These are phyloP conservation scores for Lactarius akahatsu DNA, from an alignment of 768 basidiomycete species.

Conservation along the genomic window DNA sequence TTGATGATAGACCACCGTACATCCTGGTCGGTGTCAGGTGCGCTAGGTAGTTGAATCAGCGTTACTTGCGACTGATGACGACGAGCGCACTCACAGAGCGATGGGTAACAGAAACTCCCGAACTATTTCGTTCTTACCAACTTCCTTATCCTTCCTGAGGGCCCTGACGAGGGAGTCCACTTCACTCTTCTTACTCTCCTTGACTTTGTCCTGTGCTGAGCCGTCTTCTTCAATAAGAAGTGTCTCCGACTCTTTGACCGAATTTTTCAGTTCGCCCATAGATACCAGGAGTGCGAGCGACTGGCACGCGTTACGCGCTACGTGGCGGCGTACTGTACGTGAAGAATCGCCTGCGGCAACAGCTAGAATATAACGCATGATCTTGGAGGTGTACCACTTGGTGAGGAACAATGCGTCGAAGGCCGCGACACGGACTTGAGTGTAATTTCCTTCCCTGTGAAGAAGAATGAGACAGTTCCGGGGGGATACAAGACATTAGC, in stretches of 20 bases:
- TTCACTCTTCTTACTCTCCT: conserved; percentile 75
- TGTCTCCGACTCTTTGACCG: conserved; percentile 69
- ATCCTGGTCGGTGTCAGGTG: conserved; percentile 77
- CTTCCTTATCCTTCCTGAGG: conserved; percentile 82
- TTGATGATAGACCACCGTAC: conserved; percentile 91
- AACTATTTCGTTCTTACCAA: conserved; percentile 75
- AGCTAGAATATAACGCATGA: conserved; percentile 85
- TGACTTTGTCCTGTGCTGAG: conserved; percentile 62
- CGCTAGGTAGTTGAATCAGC: conserved; percentile 42
- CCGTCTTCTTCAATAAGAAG: conserved; percentile 88
- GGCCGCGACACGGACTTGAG: conserved; percentile 86
- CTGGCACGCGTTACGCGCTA: conserved; percentile 81
- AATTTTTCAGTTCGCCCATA: conserved; percentile 86
- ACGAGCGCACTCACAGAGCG: conserved; percentile 58
- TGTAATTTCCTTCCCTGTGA: conserved; percentile 87
- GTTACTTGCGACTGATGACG: not conserved
- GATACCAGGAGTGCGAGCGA: conserved; percentile 83
- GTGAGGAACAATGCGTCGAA: conserved; percentile 92
- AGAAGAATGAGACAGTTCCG: not conserved
- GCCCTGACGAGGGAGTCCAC: conserved; percentile 84
- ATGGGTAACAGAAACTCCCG: conserved; percentile 81
- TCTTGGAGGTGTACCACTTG: conserved; percentile 80
- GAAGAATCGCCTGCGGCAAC: conserved; percentile 87
- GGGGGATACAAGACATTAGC: conserved; percentile 30
- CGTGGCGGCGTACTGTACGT: conserved; percentile 77